phyloP scores from a whole-genome alignment of 495 filamentous ascomycete species.

The Neurospora intermedia region DNA sequence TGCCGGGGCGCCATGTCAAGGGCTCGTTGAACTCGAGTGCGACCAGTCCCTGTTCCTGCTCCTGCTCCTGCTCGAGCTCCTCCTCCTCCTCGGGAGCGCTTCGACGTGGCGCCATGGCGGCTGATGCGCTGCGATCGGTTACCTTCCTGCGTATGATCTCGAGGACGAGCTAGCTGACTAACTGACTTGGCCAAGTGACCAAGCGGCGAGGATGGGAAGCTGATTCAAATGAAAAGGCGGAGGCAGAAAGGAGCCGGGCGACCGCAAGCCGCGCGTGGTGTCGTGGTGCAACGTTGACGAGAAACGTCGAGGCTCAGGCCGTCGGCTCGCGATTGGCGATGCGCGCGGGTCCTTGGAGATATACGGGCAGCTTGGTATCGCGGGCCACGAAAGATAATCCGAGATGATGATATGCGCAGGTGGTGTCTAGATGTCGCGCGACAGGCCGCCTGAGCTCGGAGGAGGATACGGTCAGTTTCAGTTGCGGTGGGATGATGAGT shows the following conservation, averaged over 20 bases:
- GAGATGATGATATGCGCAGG: neutral
- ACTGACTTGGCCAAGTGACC: neutral
- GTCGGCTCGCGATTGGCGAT: neutral
- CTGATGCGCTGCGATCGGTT: neutral
- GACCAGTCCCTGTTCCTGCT: slow-evolving; percentile 18
- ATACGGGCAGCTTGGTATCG: neutral
- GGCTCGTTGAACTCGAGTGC: slow-evolving; percentile 69
- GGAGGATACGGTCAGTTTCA: neutral
- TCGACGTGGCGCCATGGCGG: slow-evolving; percentile 28
- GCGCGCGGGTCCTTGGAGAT: neutral
- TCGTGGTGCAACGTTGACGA: neutral
- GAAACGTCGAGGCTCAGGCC: neutral
- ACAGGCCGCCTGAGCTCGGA: neutral
- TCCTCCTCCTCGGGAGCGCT: slow-evolving; percentile 17
- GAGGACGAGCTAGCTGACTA: neutral
- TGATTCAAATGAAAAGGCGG: neutral
- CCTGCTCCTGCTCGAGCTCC: slow-evolving; percentile 20
- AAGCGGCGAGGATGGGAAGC: neutral
- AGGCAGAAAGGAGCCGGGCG: neutral
- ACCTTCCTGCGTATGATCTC: neutral
- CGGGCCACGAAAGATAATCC: neutral
- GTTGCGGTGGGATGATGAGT: neutral
- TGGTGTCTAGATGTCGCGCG: neutral
- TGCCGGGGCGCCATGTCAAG: slow-evolving; percentile 85
- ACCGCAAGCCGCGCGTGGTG: neutral